Conservation (phyloP, 352 stramenopile species). For the Pythium oligandrum region DNA sequence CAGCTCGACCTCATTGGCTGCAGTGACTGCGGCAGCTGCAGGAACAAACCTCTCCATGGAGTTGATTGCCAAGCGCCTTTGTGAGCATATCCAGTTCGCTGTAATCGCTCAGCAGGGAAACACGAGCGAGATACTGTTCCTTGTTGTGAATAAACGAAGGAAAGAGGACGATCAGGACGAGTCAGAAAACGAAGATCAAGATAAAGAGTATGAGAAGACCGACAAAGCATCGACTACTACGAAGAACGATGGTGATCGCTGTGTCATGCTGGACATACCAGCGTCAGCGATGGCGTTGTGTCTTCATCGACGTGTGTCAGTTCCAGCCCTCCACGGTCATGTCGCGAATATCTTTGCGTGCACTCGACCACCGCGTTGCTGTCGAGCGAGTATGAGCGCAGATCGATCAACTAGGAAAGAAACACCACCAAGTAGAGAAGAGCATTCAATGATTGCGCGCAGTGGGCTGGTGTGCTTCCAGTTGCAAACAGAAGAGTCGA, state of each 20-base stretch:
- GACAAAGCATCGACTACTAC: constrained; percentile 2
- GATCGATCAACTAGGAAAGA: neutral
- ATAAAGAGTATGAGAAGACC: constrained; percentile 13
- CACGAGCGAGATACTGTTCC: constrained; percentile 45
- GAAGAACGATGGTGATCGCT: neutral
- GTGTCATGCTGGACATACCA: constrained; percentile 12
- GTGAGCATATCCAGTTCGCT: constrained; percentile 52
- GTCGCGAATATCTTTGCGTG: constrained; percentile 12
- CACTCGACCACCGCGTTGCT: constrained; percentile 19
- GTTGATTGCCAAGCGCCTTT: constrained; percentile 55
- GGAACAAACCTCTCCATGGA: constrained; percentile 73
- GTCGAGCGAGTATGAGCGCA: constrained; percentile 17
- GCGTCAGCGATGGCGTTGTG: constrained; percentile 15
- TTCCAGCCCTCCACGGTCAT: too few species aligned
- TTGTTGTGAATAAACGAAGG: constrained; percentile 23
- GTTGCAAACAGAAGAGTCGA: neutral
- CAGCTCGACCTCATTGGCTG: constrained; percentile 46
- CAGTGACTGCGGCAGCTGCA: constrained; percentile 50
- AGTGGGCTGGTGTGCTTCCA: neutral
- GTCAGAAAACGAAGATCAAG: neutral
- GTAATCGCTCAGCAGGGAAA: constrained; percentile 18
- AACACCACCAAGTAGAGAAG: too few species aligned
- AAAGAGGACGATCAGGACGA: constrained; percentile 2
- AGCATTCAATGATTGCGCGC: too few species aligned
- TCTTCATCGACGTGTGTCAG: constrained; percentile 1